Percentiles rank a stretch among this genome's conserved stretches.
These are phyloP conservation scores for Clavispora fructus DNA, from an alignment of 805 yeast species.

Conservation along the genomic window DNA sequence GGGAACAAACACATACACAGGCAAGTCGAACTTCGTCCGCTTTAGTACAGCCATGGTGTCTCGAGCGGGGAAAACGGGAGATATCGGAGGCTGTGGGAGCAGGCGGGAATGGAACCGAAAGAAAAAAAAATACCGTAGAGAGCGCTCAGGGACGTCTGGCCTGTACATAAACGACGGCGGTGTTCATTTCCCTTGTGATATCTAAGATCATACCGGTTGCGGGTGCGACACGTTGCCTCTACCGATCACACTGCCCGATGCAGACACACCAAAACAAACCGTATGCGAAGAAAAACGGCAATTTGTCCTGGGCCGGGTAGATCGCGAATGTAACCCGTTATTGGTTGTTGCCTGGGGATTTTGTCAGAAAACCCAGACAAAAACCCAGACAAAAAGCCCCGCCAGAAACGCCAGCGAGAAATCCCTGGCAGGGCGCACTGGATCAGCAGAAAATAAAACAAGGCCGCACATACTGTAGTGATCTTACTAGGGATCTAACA, in stretches of 20 bases:
- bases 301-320: too few species aligned
- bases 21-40: conserved; percentile 39
- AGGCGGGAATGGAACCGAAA: neutral
- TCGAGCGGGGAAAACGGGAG: neutral
- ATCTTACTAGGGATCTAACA: too few species aligned
- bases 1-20: conserved; percentile 28
- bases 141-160: neutral
- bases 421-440: too few species aligned
- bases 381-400: too few species aligned
- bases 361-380: too few species aligned
- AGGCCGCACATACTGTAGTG: too few species aligned
- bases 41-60: conserved; percentile 9
- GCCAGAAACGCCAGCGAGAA: too few species aligned
- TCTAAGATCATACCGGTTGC: neutral
- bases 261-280: neutral
- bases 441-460: too few species aligned
- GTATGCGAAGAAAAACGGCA: too few species aligned
- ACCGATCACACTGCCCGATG: neutral
- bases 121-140: neutral
- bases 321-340: too few species aligned
- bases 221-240: neutral
- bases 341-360: too few species aligned
- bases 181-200: neutral
- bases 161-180: neutral
- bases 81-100: neutral